Conservation (phyloP, 345 rosid species). For the Microcos paniculata region DNA sequence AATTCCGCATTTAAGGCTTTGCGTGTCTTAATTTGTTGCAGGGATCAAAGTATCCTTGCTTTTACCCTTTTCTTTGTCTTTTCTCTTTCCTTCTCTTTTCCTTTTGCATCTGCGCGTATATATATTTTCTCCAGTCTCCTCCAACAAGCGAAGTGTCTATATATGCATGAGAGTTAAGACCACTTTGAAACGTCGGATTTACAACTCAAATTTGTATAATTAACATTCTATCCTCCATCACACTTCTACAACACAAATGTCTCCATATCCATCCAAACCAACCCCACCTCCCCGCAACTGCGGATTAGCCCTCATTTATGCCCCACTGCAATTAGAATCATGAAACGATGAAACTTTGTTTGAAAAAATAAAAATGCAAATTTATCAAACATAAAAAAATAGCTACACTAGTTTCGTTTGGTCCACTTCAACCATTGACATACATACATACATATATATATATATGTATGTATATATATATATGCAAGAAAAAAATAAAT, state of each 20-base stretch:
- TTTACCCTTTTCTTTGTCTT: background rate
- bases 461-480: too few species aligned
- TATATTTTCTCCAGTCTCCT: background rate
- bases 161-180: background rate
- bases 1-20: constrained; percentile 37
- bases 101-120: background rate
- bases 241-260: background rate
- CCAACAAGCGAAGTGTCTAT: background rate
- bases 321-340: too few species aligned
- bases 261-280: background rate
- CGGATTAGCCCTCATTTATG: background rate
- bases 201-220: too few species aligned
- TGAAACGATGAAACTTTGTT: too few species aligned
- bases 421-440: too few species aligned
- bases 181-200: background rate
- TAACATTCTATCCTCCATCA: too few species aligned
- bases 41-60: constrained; percentile 6
- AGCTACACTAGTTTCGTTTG: too few species aligned
- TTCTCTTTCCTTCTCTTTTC: background rate
- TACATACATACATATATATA: too few species aligned
- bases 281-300: background rate
- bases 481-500: too few species aligned
- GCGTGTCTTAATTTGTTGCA: constrained; percentile 21
- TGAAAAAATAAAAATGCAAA: too few species aligned
- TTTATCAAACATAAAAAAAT: too few species aligned